Base-by-base conservation (phyloP, 495 filamentous ascomycete species). In the Penicillium daleae region DNA sequence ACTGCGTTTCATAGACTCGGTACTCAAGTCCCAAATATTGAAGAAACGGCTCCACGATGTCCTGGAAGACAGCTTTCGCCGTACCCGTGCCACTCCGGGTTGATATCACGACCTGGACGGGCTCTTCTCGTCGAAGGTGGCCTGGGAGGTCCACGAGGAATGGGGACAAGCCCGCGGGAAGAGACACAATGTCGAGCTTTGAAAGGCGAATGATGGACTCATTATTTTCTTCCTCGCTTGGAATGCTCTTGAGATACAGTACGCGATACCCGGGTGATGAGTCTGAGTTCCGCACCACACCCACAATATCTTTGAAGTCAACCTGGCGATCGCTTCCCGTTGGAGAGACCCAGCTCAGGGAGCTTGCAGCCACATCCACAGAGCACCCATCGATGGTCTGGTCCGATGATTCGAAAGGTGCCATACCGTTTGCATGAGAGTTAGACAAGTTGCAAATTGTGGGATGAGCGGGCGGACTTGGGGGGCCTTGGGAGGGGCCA, bases 41-140 rank as follows among this genome's bases (percentile, higher is more conserved):
- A 4, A 96, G 72, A 0, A 93, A 66, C 2, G 87, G 88, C 48
- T 78, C 71, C 17, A 97, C 61, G 3, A 87, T 71, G 22, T 75
- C 60, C 0, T 84, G 67, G 67, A 78, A 93, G 64, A 91, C 86
- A 0, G 62, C 40, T 10, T 74, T 65, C 0, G 91, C 90, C 19
- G 78, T 76, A 5, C 88, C 84, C 0, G 85, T 88, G 2, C 93
- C 93, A 0, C 93, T 95, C 10, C 70, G 72, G 0, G 84, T 89
- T 6, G 92, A 97, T 54, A 97, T 79, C 32, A 97, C 68, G 48
- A 96, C 74, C 62, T 92, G 83, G 0, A 92, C 61, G 37, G 74
- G 55, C 42, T 63, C 35, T 31, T 37, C n/a, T 56, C 46, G 17
- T 57, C 31, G 46, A 4, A 80, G 68, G 53, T 78, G 68, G 33